Base-by-base conservation (phyloP, 2,329 filamentous ascomycete species). In the Ophiocordyceps camponoti-rufipedis region DNA sequence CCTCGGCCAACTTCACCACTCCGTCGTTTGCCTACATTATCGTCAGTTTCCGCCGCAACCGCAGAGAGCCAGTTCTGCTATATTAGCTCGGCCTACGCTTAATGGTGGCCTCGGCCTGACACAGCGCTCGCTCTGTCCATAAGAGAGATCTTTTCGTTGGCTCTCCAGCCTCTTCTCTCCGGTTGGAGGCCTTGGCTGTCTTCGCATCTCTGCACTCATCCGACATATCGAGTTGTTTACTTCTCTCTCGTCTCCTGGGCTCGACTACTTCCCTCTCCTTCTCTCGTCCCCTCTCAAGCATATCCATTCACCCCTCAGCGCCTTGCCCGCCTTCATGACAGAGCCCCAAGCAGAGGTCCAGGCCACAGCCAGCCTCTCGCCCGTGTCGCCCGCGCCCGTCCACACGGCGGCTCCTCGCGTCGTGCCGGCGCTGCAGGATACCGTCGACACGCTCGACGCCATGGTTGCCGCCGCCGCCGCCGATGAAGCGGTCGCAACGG, bases 361-460 rank as follows among this genome's bases (percentile, higher is more conserved):
- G 65, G 71, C 70, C 53, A 65, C 69, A 53, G 70, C 70, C 60
- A 63, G 68, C 57, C 61, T 75, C 47, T 71, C 65, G 43, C 71
- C 70, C 12, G 55, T 73, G 44, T 74, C 70, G 44, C 72, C 70
- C 43, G 60, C 67, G 47, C 63, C 68, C 47, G 55, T 71, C 48
- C 63, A 72, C 51, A 64, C 62, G 43, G 62, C 67, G 46, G 66
- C 68, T 28, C 59, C 69, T 42, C 58, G 67, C 46, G 61, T 68
- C 48, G 65, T 73, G 45, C 70, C 71, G 31, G 59, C 62, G 28
- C 68, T 75, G 47, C 70, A 74, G 55, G 62, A 71, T 49, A 70
- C 69, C 46, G 70, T 69, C 52, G 70, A 73, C 50, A 65, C 61
- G 49, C 61, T 71, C 49, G 66, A 67, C 61, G 63, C 62, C 55